Evolutionary conservation across 441 rosid genomes (phyloP), one percentile per base, ranked within the genome.

Genomic region (Metrosideros polymorpha): DNA sequence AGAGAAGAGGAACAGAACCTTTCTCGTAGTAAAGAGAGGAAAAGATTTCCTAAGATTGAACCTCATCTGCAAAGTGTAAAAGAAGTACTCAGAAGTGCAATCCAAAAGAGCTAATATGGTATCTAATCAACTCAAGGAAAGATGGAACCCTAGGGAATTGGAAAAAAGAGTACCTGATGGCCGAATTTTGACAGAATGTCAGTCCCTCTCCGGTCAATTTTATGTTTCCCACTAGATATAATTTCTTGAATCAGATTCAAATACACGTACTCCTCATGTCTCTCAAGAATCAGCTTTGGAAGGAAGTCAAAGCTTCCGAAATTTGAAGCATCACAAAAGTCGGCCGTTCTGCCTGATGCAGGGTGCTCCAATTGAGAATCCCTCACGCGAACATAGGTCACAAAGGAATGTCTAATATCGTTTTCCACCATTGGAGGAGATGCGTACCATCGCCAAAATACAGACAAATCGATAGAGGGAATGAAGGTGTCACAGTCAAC

Each of bases 1-100:
- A 45, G 52, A 14, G 51, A 39, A 43, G 54, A 52, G 66, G 82
- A 42, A 76, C 29, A 55, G 9, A 75, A 85, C 87, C 87, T 85
- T 77, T 76, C n/a, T 22, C 4, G 87, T 85, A n/a, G 84, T 52
- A 45, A 77, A 56, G 57, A 85, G 76, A 19, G 87, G 87, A 77
- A 85, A 85, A n/a, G 55, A 76, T 55, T 85, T 85, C 39, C 75
- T 59, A 54, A 85, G 87, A 77, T 85, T 85, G 87, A 85, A 85
- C 75, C 27, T 85, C 87, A 85, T 85, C 87, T 85, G 39, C 66
- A 29, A 55, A 85, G 35, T 32, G 53, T 22, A 52, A 32, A 39
- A 75, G 51, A n/a, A 39, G 18, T 8, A 18, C 42, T 35, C 49
- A 85, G 22, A 76, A 52, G 79, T 12, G 47, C 49, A 71, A 71